Conservation (phyloP, 495 filamentous ascomycete species). For the Aspergillus kassunensis region DNA sequence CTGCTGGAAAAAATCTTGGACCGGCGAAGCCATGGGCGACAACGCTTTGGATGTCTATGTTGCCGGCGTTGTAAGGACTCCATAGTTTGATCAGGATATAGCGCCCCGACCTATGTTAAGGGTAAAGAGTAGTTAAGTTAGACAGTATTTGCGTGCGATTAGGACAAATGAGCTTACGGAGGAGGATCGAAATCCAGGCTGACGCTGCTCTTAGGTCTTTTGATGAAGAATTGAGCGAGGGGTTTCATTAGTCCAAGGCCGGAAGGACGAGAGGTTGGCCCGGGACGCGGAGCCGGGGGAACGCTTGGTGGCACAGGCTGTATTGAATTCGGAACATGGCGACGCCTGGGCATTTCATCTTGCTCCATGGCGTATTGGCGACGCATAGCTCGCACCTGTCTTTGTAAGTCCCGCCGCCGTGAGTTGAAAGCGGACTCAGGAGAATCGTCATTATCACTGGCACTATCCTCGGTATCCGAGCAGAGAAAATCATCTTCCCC, state of each 20-base stretch:
- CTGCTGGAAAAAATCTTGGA: conserved; percentile 67
- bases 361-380: conserved; percentile 20
- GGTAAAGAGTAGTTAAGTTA: conserved; percentile 8
- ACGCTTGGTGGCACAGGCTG: conserved; percentile 22
- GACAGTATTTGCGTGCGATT: neutral
- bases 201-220: conserved; percentile 74
- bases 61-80: conserved; percentile 61
- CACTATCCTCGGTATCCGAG: conserved; percentile 49
- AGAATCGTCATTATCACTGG: conserved; percentile 39
- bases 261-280: neutral
- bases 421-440: conserved; percentile 22
- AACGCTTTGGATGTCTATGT: conserved; percentile 84
- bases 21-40: conserved; percentile 78
- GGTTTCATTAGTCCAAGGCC: conserved; percentile 59
- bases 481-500: conserved; percentile 38
- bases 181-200: conserved; percentile 86
- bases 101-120: conserved; percentile 52
- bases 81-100: conserved; percentile 84
- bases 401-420: conserved; percentile 28
- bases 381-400: conserved; percentile 23
- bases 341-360: conserved; percentile 19
- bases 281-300: conserved; percentile 3
- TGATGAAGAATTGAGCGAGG: conserved; percentile 75
- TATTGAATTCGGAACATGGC: conserved; percentile 25
- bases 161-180: conserved; percentile 53